Percentiles rank a stretch among this genome's conserved stretches.
These are phyloP conservation scores for Magnusiomyces fungicola DNA, from an alignment of 1,139 yeast species.

Conservation along the genomic window DNA sequence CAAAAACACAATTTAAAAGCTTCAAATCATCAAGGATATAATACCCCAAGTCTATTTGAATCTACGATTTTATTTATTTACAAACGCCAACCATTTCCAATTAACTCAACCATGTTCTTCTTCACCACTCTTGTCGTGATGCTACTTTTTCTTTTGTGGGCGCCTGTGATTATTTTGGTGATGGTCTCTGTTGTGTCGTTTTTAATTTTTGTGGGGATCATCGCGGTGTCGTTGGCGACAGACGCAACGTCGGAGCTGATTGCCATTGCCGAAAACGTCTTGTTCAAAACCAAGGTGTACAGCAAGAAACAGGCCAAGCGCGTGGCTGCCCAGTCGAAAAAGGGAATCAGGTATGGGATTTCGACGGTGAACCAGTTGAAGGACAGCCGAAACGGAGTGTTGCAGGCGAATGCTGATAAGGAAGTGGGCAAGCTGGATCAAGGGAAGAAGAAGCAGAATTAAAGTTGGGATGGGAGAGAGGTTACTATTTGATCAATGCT, in stretches of 20 bases:
- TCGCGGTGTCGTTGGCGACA: background rate
- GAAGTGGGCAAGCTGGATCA: too few species aligned
- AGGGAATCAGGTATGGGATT: too few species aligned
- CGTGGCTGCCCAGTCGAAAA: too few species aligned
- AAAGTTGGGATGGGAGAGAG: too few species aligned
- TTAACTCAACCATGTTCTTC: background rate
- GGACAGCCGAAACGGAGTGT: too few species aligned
- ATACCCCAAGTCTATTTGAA: background rate
- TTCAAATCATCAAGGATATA: background rate
- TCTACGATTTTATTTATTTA: background rate
- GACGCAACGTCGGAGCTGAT: background rate
- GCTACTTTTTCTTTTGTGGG: background rate
- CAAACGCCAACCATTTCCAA: background rate
- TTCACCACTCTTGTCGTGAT: background rate
- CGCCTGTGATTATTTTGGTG: background rate
- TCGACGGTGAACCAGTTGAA: too few species aligned
- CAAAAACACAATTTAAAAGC: background rate
- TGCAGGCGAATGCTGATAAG: too few species aligned
- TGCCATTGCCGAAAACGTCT: background rate
- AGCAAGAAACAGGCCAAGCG: too few species aligned
- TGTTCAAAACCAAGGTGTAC: too few species aligned
- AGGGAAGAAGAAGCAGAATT: too few species aligned
- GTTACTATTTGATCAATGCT: too few species aligned
- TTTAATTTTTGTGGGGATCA: background rate
- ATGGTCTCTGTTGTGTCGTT: background rate